Base-by-base conservation (phyloP, 1,284 basidiomycete genomes). In the Boletus calvinii region DNA sequence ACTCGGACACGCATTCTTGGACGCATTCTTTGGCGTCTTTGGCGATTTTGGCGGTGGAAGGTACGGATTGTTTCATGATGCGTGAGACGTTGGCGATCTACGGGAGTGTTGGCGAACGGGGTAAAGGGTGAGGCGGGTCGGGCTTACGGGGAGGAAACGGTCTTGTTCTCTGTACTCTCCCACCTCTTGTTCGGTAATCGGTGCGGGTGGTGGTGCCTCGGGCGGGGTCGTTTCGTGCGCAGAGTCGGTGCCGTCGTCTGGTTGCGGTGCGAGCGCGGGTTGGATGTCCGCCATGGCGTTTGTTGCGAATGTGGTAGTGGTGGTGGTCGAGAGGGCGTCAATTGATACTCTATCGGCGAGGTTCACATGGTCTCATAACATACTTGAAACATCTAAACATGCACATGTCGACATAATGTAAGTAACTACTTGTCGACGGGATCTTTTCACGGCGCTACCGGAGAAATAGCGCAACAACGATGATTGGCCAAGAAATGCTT, bases 11-110 rank as follows among this genome's bases (percentile, higher is more conserved):
- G 72, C 93, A 96, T 72, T 96, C 93, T 71, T 97, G 94, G 42
- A 97, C 92, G 70, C 90, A 94, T 72, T 97, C 94, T 70, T 98
- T 98, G 22, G 94, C 92, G 72, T 97, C 94, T 70, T 96, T 96
- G 3, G 93, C 92, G 62, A 98, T 95, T 74, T 98, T 98, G 18
- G 94, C 92, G n/a, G 90, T 91, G 1, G 85, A 77, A 0, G 94
- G 94, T 2, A 98, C 84, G 2, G 90, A 79, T 32, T 84, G 76
- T 68, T 97, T 97, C 94, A 98, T 98, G 63, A 98, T 94, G 4
- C 94, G 81, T 15, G 92, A 87, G 12, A 98, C 94, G 68, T 98
- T 98, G 46, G 94, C 94, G 58, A 98, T 97, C 92, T 94, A 30
- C 5, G 0, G 6, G n/a, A 6, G 20, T 24, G n/a, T 24, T 9